Percentiles rank a stretch among this genome's conserved stretches.
Evolutionary conservation across 2,329 filamentous ascomycete species (phyloP).

Genomic region (Botrytis pseudocinerea): DNA sequence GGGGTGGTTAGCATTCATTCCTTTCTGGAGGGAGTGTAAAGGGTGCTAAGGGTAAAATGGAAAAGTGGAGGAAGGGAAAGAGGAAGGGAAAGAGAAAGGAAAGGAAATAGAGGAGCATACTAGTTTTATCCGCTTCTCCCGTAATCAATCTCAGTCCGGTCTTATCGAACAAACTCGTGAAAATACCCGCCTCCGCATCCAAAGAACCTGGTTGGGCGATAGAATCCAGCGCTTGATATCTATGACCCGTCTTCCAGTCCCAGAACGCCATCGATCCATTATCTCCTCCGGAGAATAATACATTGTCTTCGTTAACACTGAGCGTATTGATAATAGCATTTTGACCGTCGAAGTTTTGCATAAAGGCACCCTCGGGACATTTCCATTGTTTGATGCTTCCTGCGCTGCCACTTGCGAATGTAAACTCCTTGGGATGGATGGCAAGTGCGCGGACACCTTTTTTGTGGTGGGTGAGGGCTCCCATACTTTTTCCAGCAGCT

Average conservation of each 20-base stretch:
- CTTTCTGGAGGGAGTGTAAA: neutral
- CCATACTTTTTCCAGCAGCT: conserved; percentile 93
- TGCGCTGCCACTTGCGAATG: conserved; percentile 89
- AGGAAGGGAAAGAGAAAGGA: neutral
- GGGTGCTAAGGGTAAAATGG: neutral
- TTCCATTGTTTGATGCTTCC: conserved; percentile 99
- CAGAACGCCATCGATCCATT: conserved; percentile 97
- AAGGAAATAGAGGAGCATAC: conserved; percentile 45
- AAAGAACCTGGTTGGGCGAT: conserved; percentile 91
- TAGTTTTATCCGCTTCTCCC: conserved; percentile 96
- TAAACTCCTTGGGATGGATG: conserved; percentile 89
- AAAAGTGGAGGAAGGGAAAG: neutral
- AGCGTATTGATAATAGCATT: conserved; percentile 96
- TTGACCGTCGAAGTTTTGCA: conserved; percentile 98
- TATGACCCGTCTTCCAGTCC: conserved; percentile 97
- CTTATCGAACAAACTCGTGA: conserved; percentile 89
- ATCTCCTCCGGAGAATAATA: conserved; percentile 89
- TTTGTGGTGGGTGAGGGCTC: conserved; percentile 96
- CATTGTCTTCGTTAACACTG: conserved; percentile 90
- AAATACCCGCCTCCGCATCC: conserved; percentile 91
- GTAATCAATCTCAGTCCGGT: conserved; percentile 88
- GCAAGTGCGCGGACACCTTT: conserved; percentile 88
- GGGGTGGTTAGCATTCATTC: conserved; percentile 35
- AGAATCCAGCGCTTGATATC: conserved; percentile 86
- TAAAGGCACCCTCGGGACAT: conserved; percentile 94